These are phyloP conservation scores for Penicillium sp. DNA, from an alignment of 2,329 filamentous ascomycete genomes.

Conservation along the genomic window DNA sequence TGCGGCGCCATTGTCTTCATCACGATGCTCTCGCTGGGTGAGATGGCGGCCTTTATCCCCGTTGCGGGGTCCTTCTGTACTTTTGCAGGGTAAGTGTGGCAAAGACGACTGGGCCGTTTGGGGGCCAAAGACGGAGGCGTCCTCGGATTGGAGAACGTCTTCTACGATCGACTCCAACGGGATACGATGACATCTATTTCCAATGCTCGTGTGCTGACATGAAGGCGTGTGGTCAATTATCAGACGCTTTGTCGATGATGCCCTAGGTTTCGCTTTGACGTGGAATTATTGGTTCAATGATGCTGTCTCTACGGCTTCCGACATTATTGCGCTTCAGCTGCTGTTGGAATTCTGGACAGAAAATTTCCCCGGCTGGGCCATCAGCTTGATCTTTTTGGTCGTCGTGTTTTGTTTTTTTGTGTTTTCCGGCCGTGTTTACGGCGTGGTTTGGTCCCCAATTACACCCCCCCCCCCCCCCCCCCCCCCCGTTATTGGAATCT, in stretches of 20 bases:
- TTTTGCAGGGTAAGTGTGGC: constrained; percentile 44
- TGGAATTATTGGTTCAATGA: constrained; percentile 60
- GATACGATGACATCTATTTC: no score
- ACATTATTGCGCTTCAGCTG: constrained; percentile 55
- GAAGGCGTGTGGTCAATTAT: neutral
- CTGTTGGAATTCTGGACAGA: constrained; percentile 58
- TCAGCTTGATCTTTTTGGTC: constrained; percentile 57
- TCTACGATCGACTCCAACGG: no score
- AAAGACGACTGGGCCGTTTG: neutral
- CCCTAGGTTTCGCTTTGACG: constrained; percentile 40
- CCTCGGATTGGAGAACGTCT: no score
- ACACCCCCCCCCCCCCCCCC: no score
- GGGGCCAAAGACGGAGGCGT: neutral
- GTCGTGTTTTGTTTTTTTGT: constrained; percentile 50
- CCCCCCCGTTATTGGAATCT: no score
- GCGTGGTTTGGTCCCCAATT: constrained; percentile 38
- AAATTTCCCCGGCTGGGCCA: constrained; percentile 57
- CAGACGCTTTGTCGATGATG: constrained; percentile 41
- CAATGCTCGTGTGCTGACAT: constrained; percentile 5
- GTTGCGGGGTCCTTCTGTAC: constrained; percentile 52
- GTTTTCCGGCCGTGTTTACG: constrained; percentile 50
- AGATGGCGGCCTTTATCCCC: constrained; percentile 55
- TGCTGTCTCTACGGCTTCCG: constrained; percentile 54
- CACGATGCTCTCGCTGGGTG: constrained; percentile 55
- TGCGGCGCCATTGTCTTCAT: constrained; percentile 54